Percentiles rank a stretch among this genome's conserved stretches.
Evolutionary conservation across 2,329 filamentous ascomycete species (phyloP).

Genomic region (Nemania sp.): DNA sequence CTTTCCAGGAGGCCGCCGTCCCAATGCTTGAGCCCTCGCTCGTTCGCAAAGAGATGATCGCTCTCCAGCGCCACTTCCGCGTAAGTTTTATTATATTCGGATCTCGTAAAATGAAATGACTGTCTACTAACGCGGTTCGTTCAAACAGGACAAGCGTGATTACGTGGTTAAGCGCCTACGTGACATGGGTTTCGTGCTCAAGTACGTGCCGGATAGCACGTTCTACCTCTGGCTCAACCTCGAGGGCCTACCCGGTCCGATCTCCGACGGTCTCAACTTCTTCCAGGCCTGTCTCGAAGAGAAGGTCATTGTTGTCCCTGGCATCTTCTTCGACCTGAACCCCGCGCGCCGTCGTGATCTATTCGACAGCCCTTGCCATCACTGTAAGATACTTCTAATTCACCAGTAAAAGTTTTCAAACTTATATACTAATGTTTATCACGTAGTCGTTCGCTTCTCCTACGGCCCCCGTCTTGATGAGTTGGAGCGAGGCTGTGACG

Average conservation of each 20-base stretch:
- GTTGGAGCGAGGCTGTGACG: conserved; percentile 77
- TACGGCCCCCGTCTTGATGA: conserved; percentile 84
- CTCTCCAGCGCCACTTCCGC: conserved; percentile 85
- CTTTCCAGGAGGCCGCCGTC: conserved; percentile 92
- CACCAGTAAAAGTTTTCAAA: not conserved
- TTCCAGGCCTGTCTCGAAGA: conserved; percentile 92
- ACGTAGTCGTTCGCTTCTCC: conserved; percentile 70
- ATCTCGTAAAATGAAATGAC: not conserved
- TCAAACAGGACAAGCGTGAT: conserved; percentile 77
- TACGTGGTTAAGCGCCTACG: conserved; percentile 80
- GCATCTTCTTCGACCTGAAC: conserved; percentile 98
- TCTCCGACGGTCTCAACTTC: conserved; percentile 93
- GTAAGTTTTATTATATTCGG: conserved; percentile 41
- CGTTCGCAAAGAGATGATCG: conserved; percentile 83
- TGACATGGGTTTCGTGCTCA: conserved; percentile 85
- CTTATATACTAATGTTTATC: conserved; percentile 6
- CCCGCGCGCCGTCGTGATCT: conserved; percentile 85
- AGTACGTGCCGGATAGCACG: conserved; percentile 83
- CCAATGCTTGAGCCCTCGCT: conserved; percentile 87
- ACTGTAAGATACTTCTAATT: conserved; percentile 51
- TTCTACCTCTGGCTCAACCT: conserved; percentile 85
- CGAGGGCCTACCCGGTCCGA: conserved; percentile 72
- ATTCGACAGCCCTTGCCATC: conserved; percentile 93
- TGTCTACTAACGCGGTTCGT: not conserved
- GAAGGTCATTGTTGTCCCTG: conserved; percentile 94